Base-by-base conservation (phyloP, 805 yeast genomes). In the Metschnikowia lachancei region DNA sequence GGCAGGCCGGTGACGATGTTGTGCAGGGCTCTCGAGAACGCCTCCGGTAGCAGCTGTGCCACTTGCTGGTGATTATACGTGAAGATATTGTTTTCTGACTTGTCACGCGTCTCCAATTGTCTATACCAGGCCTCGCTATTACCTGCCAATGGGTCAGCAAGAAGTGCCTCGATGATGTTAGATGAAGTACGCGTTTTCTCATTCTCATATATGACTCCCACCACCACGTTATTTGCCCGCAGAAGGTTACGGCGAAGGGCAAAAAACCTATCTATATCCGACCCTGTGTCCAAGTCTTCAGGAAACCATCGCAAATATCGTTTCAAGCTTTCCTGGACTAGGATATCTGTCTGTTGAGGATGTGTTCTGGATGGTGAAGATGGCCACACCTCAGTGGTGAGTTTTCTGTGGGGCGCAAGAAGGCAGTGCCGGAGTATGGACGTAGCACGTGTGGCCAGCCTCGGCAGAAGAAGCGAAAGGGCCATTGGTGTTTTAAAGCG, bases 61-160 rank as follows among this genome's bases (percentile, higher is more conserved):
- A 18, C 31, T 4, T 12, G 17, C 3, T 30, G 26, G 17, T 17
- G 47, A 11, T 12, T 24, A 32, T 55, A 63, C 5, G 41, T 38
- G 41, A 69, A 63, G 10, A 43, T 41, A 42, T 60, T 61, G 36
- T 58, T 62, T 9, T 47, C 45, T 1, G 43, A 26, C 10, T 57
- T 46, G 16, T 55, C 24, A 37, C 76, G 57, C 3, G 41, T 36
- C 7, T 36, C 53, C 4, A 72, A 47, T 22, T 51, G 39, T n/a
- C 57, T 39, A 20, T 63, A 66, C 75, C 75, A 69, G 12, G 29
- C n/a, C 18, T 56, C 47, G 47, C 65, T 69, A 11, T 53, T 54
- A 11, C 52, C 56, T 12, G 76, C 61, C 41, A 72, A 58, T 5
- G 77, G 77, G 46, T 72, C 76, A 1, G 76, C 70, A 33, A 72